phyloP scores from a whole-genome alignment of 75 land plant species.

The Azolla pinnata region DNA sequence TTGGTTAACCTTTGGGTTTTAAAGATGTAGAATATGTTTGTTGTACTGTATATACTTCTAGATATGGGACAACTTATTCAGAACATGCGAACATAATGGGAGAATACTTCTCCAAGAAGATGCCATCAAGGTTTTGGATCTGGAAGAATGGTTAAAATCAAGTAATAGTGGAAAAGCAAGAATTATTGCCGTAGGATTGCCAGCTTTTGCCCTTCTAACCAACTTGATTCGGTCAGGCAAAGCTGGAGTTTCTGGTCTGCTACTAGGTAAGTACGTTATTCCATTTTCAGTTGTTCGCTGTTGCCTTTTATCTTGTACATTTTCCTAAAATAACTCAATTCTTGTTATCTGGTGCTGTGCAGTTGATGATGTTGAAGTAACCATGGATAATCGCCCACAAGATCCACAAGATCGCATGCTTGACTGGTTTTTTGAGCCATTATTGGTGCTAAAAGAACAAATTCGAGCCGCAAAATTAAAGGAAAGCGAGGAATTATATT shows the following conservation, averaged over 20 bases:
- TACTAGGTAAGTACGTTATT: conserved; percentile 31
- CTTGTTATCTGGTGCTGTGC: background rate
- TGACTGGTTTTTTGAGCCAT: conserved; percentile 81
- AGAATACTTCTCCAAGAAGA: conserved; percentile 45
- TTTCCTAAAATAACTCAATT: background rate
- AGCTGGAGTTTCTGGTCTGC: conserved; percentile 42
- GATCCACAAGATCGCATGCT: conserved; percentile 63
- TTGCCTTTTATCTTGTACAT: background rate
- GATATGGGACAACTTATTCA: conserved; percentile 59
- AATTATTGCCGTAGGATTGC: conserved; percentile 48
- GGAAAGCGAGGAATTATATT: conserved; percentile 62
- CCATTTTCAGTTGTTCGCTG: background rate
- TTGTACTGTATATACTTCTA: conserved; percentile 13
- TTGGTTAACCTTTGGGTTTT: too few relatives aligned
- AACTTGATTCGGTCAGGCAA: conserved; percentile 47
- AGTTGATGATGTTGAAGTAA: conserved; percentile 64
- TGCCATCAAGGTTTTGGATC: conserved; percentile 45
- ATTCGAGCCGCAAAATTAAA: conserved; percentile 55
- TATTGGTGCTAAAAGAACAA: conserved; percentile 78
- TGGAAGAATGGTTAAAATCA: conserved; percentile 41
- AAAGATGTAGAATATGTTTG: background rate
- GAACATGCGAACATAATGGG: conserved; percentile 36
- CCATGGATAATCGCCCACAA: conserved; percentile 51
- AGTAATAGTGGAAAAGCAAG: conserved; percentile 29
- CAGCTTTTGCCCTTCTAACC: conserved; percentile 58